These are phyloP conservation scores for Fusarium xylarioides DNA, from an alignment of 2,329 filamentous ascomycete genomes.

Conservation along the genomic window DNA sequence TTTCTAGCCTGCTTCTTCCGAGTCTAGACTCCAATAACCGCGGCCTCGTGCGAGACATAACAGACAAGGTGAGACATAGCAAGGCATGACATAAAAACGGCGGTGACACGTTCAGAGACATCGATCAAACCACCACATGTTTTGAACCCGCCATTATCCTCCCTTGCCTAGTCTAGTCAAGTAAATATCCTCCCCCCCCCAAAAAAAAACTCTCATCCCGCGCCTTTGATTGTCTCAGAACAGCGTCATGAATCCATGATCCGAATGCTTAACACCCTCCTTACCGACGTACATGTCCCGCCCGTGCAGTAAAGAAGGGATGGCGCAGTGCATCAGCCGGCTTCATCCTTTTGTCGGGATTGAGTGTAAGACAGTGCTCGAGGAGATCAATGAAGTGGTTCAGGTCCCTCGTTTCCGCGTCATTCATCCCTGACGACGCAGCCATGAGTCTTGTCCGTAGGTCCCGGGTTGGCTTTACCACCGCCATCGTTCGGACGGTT, in stretches of 20 bases:
- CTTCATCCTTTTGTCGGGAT: conserved; percentile 91
- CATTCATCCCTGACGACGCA: conserved; percentile 76
- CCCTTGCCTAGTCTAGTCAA: conserved; percentile 32
- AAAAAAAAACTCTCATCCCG: conserved; percentile 1
- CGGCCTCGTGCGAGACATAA: conserved; percentile 17
- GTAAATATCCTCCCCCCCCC: not conserved
- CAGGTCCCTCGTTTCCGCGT: conserved; percentile 79
- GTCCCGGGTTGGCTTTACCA: conserved; percentile 81
- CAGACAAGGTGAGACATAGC: conserved; percentile 25
- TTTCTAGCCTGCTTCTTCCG: conserved; percentile 20
- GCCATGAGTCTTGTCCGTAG: conserved; percentile 82
- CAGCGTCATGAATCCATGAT: conserved; percentile 10
- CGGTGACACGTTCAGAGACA: conserved; percentile 29
- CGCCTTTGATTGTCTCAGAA: conserved; percentile 10
- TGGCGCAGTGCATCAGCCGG: conserved; percentile 87
- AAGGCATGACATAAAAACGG: conserved; percentile 31
- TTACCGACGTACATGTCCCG: conserved; percentile 41
- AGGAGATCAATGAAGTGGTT: conserved; percentile 86
- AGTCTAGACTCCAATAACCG: conserved; percentile 4
- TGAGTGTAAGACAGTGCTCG: conserved; percentile 86
- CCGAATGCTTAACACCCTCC: not conserved
- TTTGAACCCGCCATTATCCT: conserved; percentile 13
- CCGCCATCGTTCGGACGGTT: conserved; percentile 71
- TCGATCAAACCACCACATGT: conserved; percentile 15
- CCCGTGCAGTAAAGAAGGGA: conserved; percentile 75